Percentiles rank a stretch among this genome's conserved stretches.
These are phyloP conservation scores for Rubroboletus satanas DNA, from an alignment of 768 basidiomycete species.

Conservation along the genomic window DNA sequence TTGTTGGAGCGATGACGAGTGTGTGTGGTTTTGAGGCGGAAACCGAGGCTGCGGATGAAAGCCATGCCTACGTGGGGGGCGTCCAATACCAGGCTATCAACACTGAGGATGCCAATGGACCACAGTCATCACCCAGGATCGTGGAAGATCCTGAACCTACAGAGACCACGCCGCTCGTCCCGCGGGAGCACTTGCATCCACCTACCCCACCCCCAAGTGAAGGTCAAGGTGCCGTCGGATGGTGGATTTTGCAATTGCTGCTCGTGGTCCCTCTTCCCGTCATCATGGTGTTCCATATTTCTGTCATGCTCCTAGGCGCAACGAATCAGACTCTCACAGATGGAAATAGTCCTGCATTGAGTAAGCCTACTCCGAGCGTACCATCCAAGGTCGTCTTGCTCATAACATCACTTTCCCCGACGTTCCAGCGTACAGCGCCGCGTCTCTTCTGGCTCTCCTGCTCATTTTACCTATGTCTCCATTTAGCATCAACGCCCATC, in stretches of 20 bases:
- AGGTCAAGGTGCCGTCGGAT: constrained; percentile 29
- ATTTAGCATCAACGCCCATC: constrained; percentile 54
- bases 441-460: constrained; percentile 46
- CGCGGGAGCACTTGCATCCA: constrained; percentile 23
- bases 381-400: neutral
- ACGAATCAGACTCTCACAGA: constrained; percentile 59
- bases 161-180: constrained; percentile 56
- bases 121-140: constrained; percentile 16
- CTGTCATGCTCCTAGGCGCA: constrained; percentile 43
- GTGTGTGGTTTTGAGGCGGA: constrained; percentile 11
- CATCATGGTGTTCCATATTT: constrained; percentile 50
- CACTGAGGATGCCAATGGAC: constrained; percentile 13
- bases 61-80: constrained; percentile 11
- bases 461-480: constrained; percentile 60
- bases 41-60: constrained; percentile 1
- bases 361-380: constrained; percentile 35
- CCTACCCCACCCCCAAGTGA: constrained; percentile 2
- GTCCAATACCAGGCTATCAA: constrained; percentile 27
- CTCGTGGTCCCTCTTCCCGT: constrained; percentile 51
- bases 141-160: constrained; percentile 42
- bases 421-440: constrained; percentile 45
- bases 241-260: constrained; percentile 61
- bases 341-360: constrained; percentile 46
- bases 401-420: neutral
- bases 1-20: constrained; percentile 34